phyloP scores from a whole-genome alignment of 1,284 basidiomycete species.

The Papiliotrema nemorosa region DNA sequence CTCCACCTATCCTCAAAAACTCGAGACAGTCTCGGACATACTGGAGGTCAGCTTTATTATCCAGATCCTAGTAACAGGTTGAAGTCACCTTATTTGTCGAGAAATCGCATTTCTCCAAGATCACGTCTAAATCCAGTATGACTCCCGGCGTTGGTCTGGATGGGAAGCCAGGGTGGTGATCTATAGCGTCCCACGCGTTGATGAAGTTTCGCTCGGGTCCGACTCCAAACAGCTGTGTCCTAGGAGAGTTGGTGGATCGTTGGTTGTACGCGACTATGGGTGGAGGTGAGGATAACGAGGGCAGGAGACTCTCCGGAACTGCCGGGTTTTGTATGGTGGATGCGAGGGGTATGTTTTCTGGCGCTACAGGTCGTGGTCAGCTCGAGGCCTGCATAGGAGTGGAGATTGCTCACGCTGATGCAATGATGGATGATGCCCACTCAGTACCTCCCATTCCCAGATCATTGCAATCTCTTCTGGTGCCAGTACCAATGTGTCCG shows the following conservation, averaged over 20 bases:
- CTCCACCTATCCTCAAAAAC: conserved; percentile 63
- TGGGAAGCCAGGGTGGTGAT: conserved; percentile 53
- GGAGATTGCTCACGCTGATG: conserved; percentile 68
- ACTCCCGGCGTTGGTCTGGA: conserved; percentile 76
- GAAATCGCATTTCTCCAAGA: conserved; percentile 88
- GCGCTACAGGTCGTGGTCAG: conserved; percentile 52
- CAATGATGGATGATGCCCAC: conserved; percentile 84
- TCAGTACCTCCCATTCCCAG: conserved; percentile 88
- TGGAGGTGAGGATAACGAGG: conserved; percentile 27
- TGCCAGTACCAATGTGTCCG: conserved; percentile 71
- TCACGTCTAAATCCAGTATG: conserved; percentile 76
- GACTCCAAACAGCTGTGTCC: conserved; percentile 54
- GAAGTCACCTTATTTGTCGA: conserved; percentile 65
- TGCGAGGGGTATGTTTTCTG: conserved; percentile 63
- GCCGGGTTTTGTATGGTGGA: conserved; percentile 65
- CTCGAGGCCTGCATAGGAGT: no score
- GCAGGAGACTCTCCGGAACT: conserved; percentile 54
- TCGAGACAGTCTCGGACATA: conserved; percentile 76
- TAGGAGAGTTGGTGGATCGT: conserved; percentile 21
- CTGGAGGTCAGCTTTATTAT: conserved; percentile 40
- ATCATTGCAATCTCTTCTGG: conserved; percentile 75
- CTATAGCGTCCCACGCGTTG: conserved; percentile 57
- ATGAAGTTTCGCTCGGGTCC: conserved; percentile 74
- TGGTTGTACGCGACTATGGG: conserved; percentile 36
- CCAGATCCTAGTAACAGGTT: conserved; percentile 1